Evolutionary conservation across 805 yeast genomes (phyloP).

Genomic region (Suhomyces xylopsoci): DNA sequence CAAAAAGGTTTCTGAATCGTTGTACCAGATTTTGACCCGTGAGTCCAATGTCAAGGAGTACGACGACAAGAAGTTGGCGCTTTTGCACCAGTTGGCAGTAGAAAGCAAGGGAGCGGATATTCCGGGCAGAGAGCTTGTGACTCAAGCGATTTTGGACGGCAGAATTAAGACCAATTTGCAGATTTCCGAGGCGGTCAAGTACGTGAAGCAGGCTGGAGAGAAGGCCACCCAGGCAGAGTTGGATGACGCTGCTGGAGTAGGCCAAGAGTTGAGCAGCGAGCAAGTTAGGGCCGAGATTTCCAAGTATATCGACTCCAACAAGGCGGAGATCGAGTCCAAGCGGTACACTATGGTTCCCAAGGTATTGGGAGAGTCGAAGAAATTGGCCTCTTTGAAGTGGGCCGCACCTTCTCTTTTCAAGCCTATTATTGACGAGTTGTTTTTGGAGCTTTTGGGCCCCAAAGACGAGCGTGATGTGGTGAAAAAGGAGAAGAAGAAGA

Average conservation of each 20-base stretch:
- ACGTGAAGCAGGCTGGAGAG: constrained; percentile 52
- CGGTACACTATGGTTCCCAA: constrained; percentile 80
- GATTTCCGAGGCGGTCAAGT: constrained; percentile 76
- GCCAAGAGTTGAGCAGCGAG: constrained; percentile 64
- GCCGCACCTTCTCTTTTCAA: constrained; percentile 86
- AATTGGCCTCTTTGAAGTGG: constrained; percentile 78
- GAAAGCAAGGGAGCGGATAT: constrained; percentile 59
- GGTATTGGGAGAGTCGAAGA: constrained; percentile 73
- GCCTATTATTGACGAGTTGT: constrained; percentile 76
- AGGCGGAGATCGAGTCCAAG: constrained; percentile 58
- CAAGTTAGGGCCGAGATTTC: constrained; percentile 59
- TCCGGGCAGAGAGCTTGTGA: constrained; percentile 49
- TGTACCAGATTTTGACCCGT: constrained; percentile 56
- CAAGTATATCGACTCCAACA: constrained; percentile 57
- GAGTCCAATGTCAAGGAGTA: constrained; percentile 31
- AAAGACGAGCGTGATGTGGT: constrained; percentile 91
- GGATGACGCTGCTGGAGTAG: constrained; percentile 72
- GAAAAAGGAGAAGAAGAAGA: constrained; percentile 69
- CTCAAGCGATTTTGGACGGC: constrained; percentile 61
- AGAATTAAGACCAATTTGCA: constrained; percentile 68
- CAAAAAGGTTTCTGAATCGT: constrained; percentile 73
- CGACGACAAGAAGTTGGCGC: constrained; percentile 59
- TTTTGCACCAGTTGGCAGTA: constrained; percentile 76
- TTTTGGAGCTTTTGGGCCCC: constrained; percentile 79
- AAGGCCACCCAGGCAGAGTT: constrained; percentile 48